These are phyloP conservation scores for Phytomonas francai DNA, from an alignment of 208 protist genomes.

Conservation along the genomic window DNA sequence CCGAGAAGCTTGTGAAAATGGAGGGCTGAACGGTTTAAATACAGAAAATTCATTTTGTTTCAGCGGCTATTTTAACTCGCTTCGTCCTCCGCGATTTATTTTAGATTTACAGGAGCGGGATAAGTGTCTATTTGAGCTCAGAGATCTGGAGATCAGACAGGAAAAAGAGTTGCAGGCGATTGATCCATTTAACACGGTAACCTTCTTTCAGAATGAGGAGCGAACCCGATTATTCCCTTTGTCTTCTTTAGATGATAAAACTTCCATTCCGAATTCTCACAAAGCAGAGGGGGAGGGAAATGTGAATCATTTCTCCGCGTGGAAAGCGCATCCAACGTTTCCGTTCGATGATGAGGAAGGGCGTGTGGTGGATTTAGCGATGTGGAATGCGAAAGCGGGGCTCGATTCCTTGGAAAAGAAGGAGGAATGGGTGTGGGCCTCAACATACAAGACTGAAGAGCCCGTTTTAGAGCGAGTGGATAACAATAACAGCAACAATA, in stretches of 20 bases:
- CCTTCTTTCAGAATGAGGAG: background rate
- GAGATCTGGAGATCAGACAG: background rate
- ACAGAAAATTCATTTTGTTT: background rate
- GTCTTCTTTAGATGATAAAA: background rate
- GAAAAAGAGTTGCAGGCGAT: background rate
- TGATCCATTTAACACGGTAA: background rate
- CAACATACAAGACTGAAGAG: too few relatives aligned
- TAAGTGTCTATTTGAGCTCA: background rate
- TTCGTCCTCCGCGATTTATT: background rate
- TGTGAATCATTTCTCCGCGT: conserved; percentile 3
- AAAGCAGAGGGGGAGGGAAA: background rate
- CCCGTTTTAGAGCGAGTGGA: too few relatives aligned
- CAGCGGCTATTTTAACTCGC: background rate
- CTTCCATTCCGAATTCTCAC: background rate
- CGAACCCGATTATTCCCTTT: background rate
- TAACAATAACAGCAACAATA: too few relatives aligned
- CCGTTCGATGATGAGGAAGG: conserved; percentile 2
- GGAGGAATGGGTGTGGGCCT: too few relatives aligned
- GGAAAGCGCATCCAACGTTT: background rate
- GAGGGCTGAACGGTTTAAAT: background rate
- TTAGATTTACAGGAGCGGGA: conserved; percentile 1
- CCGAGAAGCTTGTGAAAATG: background rate
- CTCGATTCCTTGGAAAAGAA: too few relatives aligned
- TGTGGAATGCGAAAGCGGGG: background rate
- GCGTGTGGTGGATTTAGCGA: background rate